phyloP scores from a whole-genome alignment of 768 basidiomycete genomes.

The Butyriboletus loyo region DNA sequence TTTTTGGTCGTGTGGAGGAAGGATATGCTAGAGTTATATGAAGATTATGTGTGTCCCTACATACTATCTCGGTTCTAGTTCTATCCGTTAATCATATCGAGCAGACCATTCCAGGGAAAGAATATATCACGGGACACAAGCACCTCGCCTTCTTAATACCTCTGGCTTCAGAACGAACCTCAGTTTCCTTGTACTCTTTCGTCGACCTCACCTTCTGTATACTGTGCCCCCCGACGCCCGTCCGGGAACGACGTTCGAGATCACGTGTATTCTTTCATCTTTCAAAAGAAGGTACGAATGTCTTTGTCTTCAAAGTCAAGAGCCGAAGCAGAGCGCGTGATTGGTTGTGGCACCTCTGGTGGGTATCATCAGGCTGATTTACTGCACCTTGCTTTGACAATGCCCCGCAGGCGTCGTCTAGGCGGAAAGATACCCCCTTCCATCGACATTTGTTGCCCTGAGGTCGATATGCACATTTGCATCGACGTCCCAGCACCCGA shows the following conservation, averaged over 20 bases:
- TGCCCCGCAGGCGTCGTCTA: conserved; percentile 54
- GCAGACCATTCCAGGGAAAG: conserved; percentile 63
- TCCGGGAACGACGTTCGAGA: conserved; percentile 37
- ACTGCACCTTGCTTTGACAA: background rate
- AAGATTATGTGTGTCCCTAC: conserved; percentile 66
- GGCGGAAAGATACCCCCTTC: conserved; percentile 67
- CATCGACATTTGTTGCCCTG: conserved; percentile 71
- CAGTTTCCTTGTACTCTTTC: conserved; percentile 83
- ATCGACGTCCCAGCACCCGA: conserved; percentile 62
- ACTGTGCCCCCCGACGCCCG: conserved; percentile 56
- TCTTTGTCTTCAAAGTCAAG: conserved; percentile 84
- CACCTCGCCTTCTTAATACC: conserved; percentile 79
- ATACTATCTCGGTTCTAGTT: background rate
- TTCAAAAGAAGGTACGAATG: conserved; percentile 66
- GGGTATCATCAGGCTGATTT: conserved; percentile 6
- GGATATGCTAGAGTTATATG: conserved; percentile 77
- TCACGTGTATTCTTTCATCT: conserved; percentile 49
- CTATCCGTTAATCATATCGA: conserved; percentile 5
- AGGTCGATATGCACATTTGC: conserved; percentile 61
- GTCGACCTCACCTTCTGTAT: conserved; percentile 83
- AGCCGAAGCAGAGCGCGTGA: conserved; percentile 76
- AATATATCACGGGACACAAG: conserved; percentile 69
- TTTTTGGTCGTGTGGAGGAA: conserved; percentile 84
- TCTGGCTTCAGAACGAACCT: conserved; percentile 56
- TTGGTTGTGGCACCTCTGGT: conserved; percentile 92